Evolutionary conservation across 2,329 filamentous ascomycete genomes (phyloP).

Genomic region (Botrytis porri): DNA sequence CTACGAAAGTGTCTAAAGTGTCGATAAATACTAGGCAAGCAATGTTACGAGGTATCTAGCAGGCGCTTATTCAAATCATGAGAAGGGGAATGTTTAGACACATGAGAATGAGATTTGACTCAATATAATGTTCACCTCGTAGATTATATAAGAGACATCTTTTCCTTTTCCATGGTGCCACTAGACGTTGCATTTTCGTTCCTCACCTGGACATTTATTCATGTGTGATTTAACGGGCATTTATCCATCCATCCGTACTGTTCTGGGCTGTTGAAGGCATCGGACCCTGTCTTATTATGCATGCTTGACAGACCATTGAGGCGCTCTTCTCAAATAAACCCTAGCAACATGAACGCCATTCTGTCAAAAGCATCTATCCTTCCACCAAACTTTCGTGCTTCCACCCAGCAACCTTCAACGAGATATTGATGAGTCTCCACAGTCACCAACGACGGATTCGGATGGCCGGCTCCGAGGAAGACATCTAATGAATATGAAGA

Average conservation of each 20-base stretch:
- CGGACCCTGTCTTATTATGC: conserved; percentile 7
- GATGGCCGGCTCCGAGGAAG: background rate
- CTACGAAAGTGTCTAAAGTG: background rate
- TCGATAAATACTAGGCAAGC: too few species aligned
- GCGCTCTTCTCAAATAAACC: background rate
- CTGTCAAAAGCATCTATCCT: conserved; percentile 14
- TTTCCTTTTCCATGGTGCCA: background rate
- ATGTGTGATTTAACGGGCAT: background rate
- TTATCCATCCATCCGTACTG: background rate
- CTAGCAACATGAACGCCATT: conserved; percentile 15
- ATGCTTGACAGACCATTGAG: background rate
- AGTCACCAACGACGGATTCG: conserved; percentile 9
- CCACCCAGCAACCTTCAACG: background rate
- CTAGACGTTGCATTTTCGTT: background rate
- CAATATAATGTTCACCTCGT: background rate
- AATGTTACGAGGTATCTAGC: background rate
- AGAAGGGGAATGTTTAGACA: background rate
- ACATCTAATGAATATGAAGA: background rate
- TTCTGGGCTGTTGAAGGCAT: background rate
- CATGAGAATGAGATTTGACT: background rate
- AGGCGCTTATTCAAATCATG: background rate
- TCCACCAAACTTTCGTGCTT: conserved; percentile 7
- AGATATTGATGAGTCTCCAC: conserved; percentile 7
- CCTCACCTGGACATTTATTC: background rate
- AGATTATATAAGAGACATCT: background rate